Base-by-base conservation (phyloP, 2,329 filamentous ascomycete species). In the Aspergillus novoparasiticus region DNA sequence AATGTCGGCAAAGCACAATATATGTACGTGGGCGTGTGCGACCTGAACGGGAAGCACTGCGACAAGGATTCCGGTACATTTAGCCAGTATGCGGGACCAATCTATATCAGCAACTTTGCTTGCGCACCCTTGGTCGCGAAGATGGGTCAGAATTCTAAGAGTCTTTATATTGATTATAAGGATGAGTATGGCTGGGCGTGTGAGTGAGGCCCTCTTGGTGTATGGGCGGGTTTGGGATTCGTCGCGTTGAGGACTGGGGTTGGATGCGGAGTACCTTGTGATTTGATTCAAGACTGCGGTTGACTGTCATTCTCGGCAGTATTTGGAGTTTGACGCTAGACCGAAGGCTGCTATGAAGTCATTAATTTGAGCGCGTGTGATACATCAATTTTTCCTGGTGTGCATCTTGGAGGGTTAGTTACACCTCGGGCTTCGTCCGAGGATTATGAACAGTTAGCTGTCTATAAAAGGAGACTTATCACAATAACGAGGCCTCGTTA, bases 21-120 rank as follows among this genome's bases (percentile, higher is more conserved):
- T 23, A 63, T 63, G 61, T 59, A 56, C 41, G 1, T 63, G 21
- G 26, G 34, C 3, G 39, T 63, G 28, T 63, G 61, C 50, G 39
- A 59, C 23, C 2, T 4, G 19, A 23, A 48, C 10, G 43, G 28
- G 11, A 19, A 6, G 0, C 56, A 54, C 50, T 59, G 61, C 23
- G 51, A 50, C 19, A 59, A 26, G 30, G 61, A 63, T 19, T 23
- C 50, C 6, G 61, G 61, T 14, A 14, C 5, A 11, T 63, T 59
- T 34, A 51, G 61, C 14, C 61, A 63, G 43, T 63, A 63, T 26
- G 61, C 61, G 6, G 61, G 61, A 6, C 61, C 61, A 0, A 50
- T 63, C 16, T 63, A 63, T 53, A 43, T 59, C 11, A 26, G 21
- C 4, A 59, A 36, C 32, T 53, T 53, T 34, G 61, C 61, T 2